phyloP scores from a whole-genome alignment of 768 basidiomycete genomes.

The Lactarius sp. region DNA sequence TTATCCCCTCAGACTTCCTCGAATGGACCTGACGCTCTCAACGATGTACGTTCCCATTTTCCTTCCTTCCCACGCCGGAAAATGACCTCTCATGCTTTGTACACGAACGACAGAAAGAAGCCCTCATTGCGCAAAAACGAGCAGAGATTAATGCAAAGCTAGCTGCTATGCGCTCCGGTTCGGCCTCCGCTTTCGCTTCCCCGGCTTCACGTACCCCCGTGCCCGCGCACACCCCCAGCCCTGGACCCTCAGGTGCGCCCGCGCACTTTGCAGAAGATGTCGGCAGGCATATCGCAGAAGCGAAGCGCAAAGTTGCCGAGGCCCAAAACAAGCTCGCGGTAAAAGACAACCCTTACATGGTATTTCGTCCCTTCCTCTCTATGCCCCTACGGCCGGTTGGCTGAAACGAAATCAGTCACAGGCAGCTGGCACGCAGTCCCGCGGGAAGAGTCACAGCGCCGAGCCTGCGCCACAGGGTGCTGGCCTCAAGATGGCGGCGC shows the following conservation, averaged over 20 bases:
- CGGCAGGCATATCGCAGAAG: conserved; percentile 71
- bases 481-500: conserved; percentile 86
- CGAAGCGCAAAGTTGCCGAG: conserved; percentile 78
- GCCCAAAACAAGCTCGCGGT: conserved; percentile 70
- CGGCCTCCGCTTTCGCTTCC: conserved; percentile 23
- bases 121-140: conserved; percentile 75
- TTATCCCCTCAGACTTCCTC: conserved; percentile 46
- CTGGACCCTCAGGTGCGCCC: conserved; percentile 27
- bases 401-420: conserved; percentile 27
- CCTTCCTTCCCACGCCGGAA: neutral
- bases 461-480: conserved; percentile 74
- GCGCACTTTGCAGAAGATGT: conserved; percentile 52
- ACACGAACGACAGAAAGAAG: conserved; percentile 37
- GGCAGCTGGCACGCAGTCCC: conserved; percentile 50
- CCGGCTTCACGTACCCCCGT: conserved; percentile 31
- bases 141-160: conserved; percentile 84
- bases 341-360: conserved; percentile 88
- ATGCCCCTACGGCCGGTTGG: neutral
- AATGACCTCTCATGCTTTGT: conserved; percentile 5
- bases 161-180: conserved; percentile 44
- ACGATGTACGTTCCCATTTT: neutral
- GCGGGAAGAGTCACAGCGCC: conserved; percentile 45
- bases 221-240: conserved; percentile 28
- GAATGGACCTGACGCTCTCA: conserved; percentile 38
- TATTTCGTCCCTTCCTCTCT: conserved; percentile 32